Evolutionary conservation across 2,329 filamentous ascomycete species (phyloP).

Genomic region (Daldinia eschscholtzii): DNA sequence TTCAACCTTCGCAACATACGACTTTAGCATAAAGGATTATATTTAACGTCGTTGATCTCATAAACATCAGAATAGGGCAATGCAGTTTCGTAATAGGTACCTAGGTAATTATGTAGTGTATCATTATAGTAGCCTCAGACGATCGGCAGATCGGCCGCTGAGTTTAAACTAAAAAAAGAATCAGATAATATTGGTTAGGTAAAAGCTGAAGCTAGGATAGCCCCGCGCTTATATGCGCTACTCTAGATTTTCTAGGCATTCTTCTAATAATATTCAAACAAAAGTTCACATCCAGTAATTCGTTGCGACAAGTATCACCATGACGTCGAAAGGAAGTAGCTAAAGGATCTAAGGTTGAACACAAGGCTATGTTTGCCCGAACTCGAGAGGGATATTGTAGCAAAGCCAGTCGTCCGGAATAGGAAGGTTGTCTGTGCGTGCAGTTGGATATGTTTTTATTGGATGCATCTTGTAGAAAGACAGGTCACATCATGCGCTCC

Average conservation of each 20-base stretch:
- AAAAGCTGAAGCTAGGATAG: background rate
- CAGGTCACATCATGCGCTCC: too few relatives aligned
- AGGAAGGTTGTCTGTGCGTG: too few relatives aligned
- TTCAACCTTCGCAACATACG: too few relatives aligned
- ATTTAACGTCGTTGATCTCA: background rate
- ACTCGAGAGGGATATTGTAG: too few relatives aligned
- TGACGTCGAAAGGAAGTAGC: constrained; percentile 2
- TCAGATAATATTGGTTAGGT: background rate
- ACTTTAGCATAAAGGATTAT: background rate
- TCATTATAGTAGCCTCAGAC: background rate
- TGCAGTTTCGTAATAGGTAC: background rate
- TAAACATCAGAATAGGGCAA: background rate
- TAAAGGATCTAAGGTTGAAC: background rate
- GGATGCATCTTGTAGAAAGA: too few relatives aligned
- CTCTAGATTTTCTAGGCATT: background rate
- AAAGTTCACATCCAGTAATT: background rate
- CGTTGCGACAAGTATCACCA: background rate
- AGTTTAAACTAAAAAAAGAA: background rate
- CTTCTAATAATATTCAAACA: constrained; percentile 4
- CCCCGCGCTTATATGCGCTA: background rate
- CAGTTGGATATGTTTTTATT: too few relatives aligned
- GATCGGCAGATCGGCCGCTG: background rate
- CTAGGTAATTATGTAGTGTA: too few relatives aligned
- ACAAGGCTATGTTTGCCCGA: constrained; percentile 1
- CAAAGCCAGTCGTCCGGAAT: too few relatives aligned